phyloP scores from a whole-genome alignment of 345 rosid species.

The Barbarea vulgaris region DNA sequence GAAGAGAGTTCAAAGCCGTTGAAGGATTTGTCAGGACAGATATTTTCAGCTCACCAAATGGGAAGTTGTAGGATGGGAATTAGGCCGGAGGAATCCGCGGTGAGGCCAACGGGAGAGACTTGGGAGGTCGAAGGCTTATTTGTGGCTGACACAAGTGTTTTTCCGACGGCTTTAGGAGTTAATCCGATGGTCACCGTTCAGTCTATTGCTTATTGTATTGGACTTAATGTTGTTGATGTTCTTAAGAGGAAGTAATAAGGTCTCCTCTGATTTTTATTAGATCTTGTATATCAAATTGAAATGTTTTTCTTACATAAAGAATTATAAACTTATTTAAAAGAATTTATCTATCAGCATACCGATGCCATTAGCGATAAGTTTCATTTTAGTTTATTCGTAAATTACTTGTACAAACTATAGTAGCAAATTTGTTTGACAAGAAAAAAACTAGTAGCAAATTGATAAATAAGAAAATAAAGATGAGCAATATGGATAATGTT shows the following conservation, averaged over 20 bases:
- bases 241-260: conserved; percentile 45
- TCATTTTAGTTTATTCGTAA: neutral
- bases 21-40: conserved; percentile 47
- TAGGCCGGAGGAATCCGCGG: conserved; percentile 58
- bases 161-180: conserved; percentile 85
- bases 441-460: conserved; percentile 11
- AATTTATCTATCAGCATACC: neutral
- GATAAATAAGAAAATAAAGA: conserved; percentile 3
- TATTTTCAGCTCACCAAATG: conserved; percentile 91
- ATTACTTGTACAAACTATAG: neutral
- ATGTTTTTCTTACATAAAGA: neutral
- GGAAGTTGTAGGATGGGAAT: conserved; percentile 90
- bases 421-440: no score
- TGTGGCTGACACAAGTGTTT: conserved; percentile 81
- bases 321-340: neutral
- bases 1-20: conserved; percentile 63
- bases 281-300: neutral
- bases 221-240: conserved; percentile 55
- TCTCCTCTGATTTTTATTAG: neutral
- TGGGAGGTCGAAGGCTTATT: conserved; percentile 79
- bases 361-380: neutral
- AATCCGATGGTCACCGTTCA: conserved; percentile 90
- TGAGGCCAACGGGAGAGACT: conserved; percentile 73
- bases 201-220: conserved; percentile 80
- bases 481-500: neutral